Evolutionary conservation across 352 stramenopile species (phyloP).

Genomic region (Phytopythium boreale): DNA sequence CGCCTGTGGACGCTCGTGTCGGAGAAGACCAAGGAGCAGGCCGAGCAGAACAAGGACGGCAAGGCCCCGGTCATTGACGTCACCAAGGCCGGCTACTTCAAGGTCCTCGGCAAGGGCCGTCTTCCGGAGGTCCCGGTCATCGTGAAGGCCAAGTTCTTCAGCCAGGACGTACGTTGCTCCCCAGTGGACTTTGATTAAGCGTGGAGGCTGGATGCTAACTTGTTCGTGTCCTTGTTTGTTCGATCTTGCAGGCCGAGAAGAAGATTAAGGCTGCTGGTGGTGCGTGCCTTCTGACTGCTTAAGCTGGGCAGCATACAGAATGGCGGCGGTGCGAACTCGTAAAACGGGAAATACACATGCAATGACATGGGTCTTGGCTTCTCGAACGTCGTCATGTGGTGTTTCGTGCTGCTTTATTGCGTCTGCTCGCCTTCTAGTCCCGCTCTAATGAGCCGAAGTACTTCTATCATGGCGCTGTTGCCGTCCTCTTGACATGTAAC

Average conservation of each 20-base stretch:
- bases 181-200: conserved; percentile 5
- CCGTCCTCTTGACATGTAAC: not conserved
- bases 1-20: conserved; percentile 98
- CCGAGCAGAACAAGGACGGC: conserved; percentile 92
- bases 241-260: conserved; percentile 92
- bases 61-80: conserved; percentile 99
- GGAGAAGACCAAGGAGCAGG: conserved; percentile 96
- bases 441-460: not conserved
- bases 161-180: conserved; percentile 63
- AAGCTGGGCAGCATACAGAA: conserved; percentile 67
- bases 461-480: not conserved
- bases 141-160: conserved; percentile 99
- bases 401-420: conserved; percentile 1
- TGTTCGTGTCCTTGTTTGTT: not conserved
- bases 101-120: conserved; percentile 99
- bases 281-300: conserved; percentile 97
- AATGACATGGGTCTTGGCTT: conserved; percentile 30
- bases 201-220: not conserved
- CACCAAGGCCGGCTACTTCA: conserved; percentile 97
- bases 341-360: conserved; percentile 76
- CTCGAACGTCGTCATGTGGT: conserved; percentile 12
- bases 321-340: conserved; percentile 68
- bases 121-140: conserved; percentile 97
- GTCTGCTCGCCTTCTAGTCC: not conserved
- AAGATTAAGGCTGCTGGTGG: conserved; percentile 99